Base-by-base conservation (phyloP, 208 protist species). In the Phytomonas serpens region DNA sequence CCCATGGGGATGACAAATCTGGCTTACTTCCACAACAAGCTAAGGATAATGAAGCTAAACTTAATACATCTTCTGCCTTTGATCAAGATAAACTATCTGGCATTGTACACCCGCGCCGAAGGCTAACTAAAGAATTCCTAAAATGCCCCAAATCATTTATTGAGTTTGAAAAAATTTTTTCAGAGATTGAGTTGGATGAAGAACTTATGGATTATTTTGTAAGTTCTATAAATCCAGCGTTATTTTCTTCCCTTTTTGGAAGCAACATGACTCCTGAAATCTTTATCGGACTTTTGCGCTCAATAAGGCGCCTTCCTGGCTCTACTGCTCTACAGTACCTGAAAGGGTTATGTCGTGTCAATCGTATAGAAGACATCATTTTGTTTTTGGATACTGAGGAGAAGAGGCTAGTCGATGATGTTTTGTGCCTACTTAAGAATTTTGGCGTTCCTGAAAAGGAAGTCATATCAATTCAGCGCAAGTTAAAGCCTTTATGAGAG, bases 201-300 rank as follows among this genome's bases (percentile, higher is more conserved):
- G 89, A 92, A 65, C 83, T 93, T 62, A 75, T 78, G 27, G 78
- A 86, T 64, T 69, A 84, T 72, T 96, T 92, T 70, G 65, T 94
- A 13, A 79, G 77, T 65, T 64, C 87, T 33, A 77, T 96, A 51
- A 77, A 83, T 63, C 87, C 92, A 19, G 69, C 71, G 29, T 73
- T 67, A 14, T 71, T 94, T 31, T 61, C 77, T 16, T 69, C 79
- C 5, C 79, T 96, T 32, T 93, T 96, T 74, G 88, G 86, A 36
- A 94, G 85, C 71, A 96, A 92, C 74, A 82, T 96, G 82, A 88
- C 85, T 14, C 85, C 92, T 1, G 88, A 94, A 34, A 89, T 96
- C 66, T 80, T 96, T 33, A 32, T 87, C 23, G 82, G 81, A 29
- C 73, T 96, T 31, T 68, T 96, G 65, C 13, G 14, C 14, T 31